These are phyloP conservation scores for Immersiporthe knoxdaviesiana DNA, from an alignment of 2,329 filamentous ascomycete species.

Conservation along the genomic window DNA sequence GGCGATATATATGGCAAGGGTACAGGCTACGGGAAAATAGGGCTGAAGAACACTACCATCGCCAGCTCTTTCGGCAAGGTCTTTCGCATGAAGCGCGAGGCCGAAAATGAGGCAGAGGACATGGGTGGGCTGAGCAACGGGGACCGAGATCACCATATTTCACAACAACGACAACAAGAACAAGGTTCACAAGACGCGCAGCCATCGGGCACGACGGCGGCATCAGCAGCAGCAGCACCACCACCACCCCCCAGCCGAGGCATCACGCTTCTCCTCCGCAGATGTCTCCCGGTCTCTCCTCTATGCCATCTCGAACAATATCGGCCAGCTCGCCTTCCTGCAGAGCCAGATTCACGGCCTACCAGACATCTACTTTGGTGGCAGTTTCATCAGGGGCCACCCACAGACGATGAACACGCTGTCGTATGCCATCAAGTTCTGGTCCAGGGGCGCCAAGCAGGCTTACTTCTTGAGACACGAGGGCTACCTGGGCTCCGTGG, in stretches of 20 bases:
- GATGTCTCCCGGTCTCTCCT: conserved; percentile 91
- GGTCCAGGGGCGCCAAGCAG: conserved; percentile 88
- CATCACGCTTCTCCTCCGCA: conserved; percentile 68
- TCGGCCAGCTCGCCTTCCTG: conserved; percentile 96
- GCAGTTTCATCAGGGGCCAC: conserved; percentile 94
- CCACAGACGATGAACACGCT: conserved; percentile 97
- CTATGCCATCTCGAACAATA: conserved; percentile 97
- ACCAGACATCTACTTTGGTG: conserved; percentile 95
- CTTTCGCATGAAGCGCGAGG: conserved; percentile 86
- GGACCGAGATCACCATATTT: conserved; percentile 43
- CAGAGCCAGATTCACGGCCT: conserved; percentile 93
- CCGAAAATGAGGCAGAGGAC: conserved; percentile 78
- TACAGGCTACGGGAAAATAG: conserved; percentile 90
- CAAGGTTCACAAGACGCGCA: conserved; percentile 29
- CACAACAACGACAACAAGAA: conserved; percentile 30
- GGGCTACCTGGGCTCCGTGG: conserved; percentile 91
- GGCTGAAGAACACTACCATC: conserved; percentile 92
- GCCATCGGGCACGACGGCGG: conserved; percentile 29
- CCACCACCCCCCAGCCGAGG: conserved; percentile 5
- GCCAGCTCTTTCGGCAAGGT: conserved; percentile 97
- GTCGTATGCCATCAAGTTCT: conserved; percentile 96
- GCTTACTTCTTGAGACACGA: conserved; percentile 96
- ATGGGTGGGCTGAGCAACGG: conserved; percentile 60
- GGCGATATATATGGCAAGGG: conserved; percentile 89
- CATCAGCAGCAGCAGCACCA: conserved; percentile 25